Conservation (phyloP, 2,329 filamentous ascomycete species). For the Aspergillus sp. region DNA sequence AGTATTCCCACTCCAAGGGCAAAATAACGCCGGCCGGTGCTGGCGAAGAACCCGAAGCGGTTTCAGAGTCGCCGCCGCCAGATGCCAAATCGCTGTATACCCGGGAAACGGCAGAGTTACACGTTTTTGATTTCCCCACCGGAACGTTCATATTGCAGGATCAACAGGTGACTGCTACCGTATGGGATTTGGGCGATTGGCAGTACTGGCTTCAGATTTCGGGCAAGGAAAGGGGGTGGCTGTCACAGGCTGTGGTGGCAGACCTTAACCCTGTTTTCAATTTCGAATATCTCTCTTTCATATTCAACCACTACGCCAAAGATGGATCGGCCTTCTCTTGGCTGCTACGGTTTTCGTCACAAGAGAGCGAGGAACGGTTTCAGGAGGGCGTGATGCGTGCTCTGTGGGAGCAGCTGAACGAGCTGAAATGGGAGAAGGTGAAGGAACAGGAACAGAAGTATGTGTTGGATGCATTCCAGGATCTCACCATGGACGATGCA, state of each 20-base stretch:
- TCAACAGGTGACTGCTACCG: constrained; percentile 61
- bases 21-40: constrained; percentile 26
- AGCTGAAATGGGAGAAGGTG: constrained; percentile 86
- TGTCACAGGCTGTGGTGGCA: constrained; percentile 73
- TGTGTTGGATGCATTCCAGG: constrained; percentile 88
- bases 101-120: constrained; percentile 71
- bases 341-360: constrained; percentile 85
- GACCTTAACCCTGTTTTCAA: constrained; percentile 99
- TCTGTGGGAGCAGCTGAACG: constrained; percentile 91
- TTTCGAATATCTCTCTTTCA: constrained; percentile 97
- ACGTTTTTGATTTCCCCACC: constrained; percentile 83
- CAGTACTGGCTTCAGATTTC: constrained; percentile 90
- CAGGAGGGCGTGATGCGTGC: constrained; percentile 92
- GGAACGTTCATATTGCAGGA: constrained; percentile 80
- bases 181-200: constrained; percentile 83
- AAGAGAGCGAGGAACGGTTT: constrained; percentile 69
- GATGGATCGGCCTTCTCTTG: constrained; percentile 91
- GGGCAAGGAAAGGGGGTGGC: constrained; percentile 67
- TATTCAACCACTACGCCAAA: constrained; percentile 90
- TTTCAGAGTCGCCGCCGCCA: constrained; percentile 55
- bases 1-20: constrained; percentile 33
- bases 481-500: constrained; percentile 81
- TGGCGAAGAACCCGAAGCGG: constrained; percentile 45
- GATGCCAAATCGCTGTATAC: constrained; percentile 63
- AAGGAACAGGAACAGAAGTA: constrained; percentile 92